A percentile compares a stretch with the other conserved stretches of the same genome.
These are phyloP conservation scores for Myriosclerotinia duriaeana DNA, from an alignment of 2,329 filamentous ascomycete species.

Conservation along the genomic window DNA sequence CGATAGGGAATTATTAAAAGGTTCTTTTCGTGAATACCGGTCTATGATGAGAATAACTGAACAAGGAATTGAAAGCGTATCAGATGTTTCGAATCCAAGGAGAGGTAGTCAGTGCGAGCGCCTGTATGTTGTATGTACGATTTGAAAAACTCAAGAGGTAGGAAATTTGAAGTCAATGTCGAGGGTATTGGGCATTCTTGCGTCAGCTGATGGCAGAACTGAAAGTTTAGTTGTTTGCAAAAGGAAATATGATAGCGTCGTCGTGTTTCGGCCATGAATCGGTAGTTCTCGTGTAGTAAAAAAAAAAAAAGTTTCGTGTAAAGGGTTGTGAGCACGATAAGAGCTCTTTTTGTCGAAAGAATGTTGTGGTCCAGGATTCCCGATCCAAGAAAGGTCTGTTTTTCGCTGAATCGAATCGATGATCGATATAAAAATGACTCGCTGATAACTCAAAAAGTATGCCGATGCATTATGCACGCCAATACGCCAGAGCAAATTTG, in stretches of 20 bases:
- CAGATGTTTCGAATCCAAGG: constrained; percentile 1
- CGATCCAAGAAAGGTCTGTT: constrained; percentile 37
- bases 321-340: constrained; percentile 23
- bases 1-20: constrained; percentile 11
- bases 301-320: constrained; percentile 19
- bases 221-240: not conserved
- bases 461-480: constrained; percentile 38
- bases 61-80: constrained; percentile 14
- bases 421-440: constrained; percentile 27
- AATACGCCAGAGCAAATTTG: constrained; percentile 35
- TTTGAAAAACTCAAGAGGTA: constrained; percentile 3
- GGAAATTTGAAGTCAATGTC: constrained; percentile 12
- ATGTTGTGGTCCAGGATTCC: constrained; percentile 38
- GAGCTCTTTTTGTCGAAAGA: constrained; percentile 32
- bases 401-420: constrained; percentile 28
- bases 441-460: constrained; percentile 36
- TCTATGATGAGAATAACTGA: constrained; percentile 16
- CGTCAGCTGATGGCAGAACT: constrained; percentile 10
- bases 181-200: constrained; percentile 3
- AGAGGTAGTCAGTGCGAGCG: constrained; percentile 6
- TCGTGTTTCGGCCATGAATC: constrained; percentile 8
- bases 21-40: constrained; percentile 1
- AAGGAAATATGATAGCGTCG: constrained; percentile 16
- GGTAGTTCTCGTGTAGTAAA: constrained; percentile 5
- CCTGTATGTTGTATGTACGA: constrained; percentile 8